These are phyloP conservation scores for Phytophthora pinifolia DNA, from an alignment of 352 stramenopile species.

Conservation along the genomic window DNA sequence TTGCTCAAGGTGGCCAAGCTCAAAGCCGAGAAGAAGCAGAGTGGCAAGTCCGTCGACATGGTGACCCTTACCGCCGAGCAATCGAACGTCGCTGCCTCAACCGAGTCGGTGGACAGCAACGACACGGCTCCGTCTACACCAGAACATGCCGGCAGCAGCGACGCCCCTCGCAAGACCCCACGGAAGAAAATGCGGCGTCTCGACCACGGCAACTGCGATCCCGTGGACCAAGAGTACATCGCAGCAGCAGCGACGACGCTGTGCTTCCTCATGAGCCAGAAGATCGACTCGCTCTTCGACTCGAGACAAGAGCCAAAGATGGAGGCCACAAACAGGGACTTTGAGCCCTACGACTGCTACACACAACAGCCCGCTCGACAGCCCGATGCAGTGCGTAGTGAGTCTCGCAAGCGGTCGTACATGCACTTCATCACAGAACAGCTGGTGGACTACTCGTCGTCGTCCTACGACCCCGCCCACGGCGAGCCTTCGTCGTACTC, in stretches of 20 bases:
- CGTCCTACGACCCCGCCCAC: constrained; percentile 36
- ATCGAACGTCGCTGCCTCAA: background rate
- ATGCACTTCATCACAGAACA: constrained; percentile 82
- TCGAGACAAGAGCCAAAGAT: constrained; percentile 31
- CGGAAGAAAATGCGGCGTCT: constrained; percentile 64
- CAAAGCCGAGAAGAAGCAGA: constrained; percentile 79
- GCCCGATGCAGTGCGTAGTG: constrained; percentile 21
- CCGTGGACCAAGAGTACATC: constrained; percentile 81
- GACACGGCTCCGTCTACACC: constrained; percentile 43
- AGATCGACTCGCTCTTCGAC: constrained; percentile 82
- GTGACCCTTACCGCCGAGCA: constrained; percentile 25
- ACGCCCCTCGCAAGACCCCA: constrained; percentile 32
- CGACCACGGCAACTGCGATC: constrained; percentile 43
- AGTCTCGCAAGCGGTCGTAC: constrained; percentile 65
- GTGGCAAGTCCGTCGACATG: constrained; percentile 31
- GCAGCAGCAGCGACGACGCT: constrained; percentile 73
- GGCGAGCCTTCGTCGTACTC: constrained; percentile 50
- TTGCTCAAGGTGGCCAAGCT: constrained; percentile 90
- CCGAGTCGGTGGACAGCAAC: constrained; percentile 25
- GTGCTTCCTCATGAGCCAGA: constrained; percentile 85
- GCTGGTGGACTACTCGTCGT: constrained; percentile 28
- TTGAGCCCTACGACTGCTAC: constrained; percentile 83
- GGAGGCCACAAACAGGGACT: constrained; percentile 47
- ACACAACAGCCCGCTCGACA: constrained; percentile 16
- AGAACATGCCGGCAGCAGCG: constrained; percentile 21